Evolutionary conservation across 495 filamentous ascomycete species (phyloP).

Genomic region (Penicillium psychrofluorescens): DNA sequence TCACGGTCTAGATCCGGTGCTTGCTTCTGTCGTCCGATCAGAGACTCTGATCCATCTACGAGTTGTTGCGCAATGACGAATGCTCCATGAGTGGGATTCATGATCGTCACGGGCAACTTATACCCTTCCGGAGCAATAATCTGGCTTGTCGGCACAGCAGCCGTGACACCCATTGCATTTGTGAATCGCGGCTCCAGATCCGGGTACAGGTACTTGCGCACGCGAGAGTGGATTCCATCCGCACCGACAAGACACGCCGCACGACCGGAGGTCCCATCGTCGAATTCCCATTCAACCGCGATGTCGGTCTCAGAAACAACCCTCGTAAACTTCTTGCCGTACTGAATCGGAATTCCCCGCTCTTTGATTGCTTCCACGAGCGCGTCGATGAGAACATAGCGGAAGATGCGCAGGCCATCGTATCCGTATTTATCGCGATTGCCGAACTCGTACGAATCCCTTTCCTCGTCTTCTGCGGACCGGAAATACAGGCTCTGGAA

Average conservation of each 20-base stretch:
- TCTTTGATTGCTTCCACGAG: slow-evolving; percentile 25
- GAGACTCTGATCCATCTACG: slow-evolving; percentile 33
- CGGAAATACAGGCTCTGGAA: slow-evolving; percentile 38
- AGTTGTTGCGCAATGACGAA: slow-evolving; percentile 43
- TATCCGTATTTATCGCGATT: slow-evolving; percentile 33
- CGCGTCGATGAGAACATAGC: slow-evolving; percentile 35
- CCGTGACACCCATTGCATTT: slow-evolving; percentile 20
- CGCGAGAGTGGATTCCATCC: slow-evolving; percentile 43
- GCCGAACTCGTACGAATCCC: slow-evolving; percentile 41
- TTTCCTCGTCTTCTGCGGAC: slow-evolving; percentile 17
- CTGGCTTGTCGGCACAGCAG: slow-evolving; percentile 17
- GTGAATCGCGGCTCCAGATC: slow-evolving; percentile 20
- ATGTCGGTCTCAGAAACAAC: slow-evolving; percentile 25
- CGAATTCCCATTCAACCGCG: slow-evolving; percentile 33
- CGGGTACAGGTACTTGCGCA: slow-evolving; percentile 31
- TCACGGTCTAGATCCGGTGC: slow-evolving; percentile 22
- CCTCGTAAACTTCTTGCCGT: slow-evolving; percentile 31
- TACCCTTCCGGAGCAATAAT: slow-evolving; percentile 19
- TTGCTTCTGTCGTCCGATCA: slow-evolving; percentile 33
- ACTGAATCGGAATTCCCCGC: slow-evolving; percentile 28
- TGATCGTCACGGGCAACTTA: slow-evolving; percentile 33
- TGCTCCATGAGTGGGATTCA: slow-evolving; percentile 27
- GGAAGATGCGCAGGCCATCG: slow-evolving; percentile 38
- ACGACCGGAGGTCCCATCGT: slow-evolving; percentile 23
- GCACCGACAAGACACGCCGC: slow-evolving; percentile 37